Evolutionary conservation across 768 basidiomycete species (phyloP), one percentile per base, ranked within the genome.

Genomic region (Amanita inopinata): DNA sequence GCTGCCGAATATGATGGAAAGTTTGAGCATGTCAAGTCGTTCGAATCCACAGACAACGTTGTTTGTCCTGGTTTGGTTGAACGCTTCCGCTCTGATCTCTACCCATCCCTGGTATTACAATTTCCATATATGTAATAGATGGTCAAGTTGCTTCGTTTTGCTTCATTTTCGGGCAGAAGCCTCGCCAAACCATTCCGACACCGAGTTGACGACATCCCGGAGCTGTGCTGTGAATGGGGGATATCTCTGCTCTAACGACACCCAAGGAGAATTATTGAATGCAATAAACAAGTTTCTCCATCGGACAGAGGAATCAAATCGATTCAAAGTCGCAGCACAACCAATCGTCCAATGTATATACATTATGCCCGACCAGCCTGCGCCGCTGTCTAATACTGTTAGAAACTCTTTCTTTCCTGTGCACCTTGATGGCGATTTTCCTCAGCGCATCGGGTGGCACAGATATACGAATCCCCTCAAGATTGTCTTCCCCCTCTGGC

Each of bases 81-180:
- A n/a, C n/a, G n/a, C n/a, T n/a, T n/a, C n/a, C n/a, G n/a, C n/a
- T n/a, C n/a, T n/a, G n/a, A n/a, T n/a, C n/a, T n/a, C n/a, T n/a
- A n/a, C n/a, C 12, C 19, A 10, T 18, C 24, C 38, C 17, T 17
- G 38, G 38, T 11, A 40, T 18, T n/a, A 12, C 19, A 31, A 18
- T 40, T 40, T 18, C 39, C 39, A 40, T 18, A 40, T 40, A 9
- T 10, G 39, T 32, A 11, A 15, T 2, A 40, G 9, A 40, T 10
- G 15, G 14, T 15, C 19, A 3, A 30, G 25, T 7, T 33, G 27
- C 40, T 41, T 33, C 40, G 20, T 27, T n/a, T n/a, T n/a, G n/a
- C 27, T 28, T 28, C 27, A 28, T 28, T 28, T 22, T 30, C 43
- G 43, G 43, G 34, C 43, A 44, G 43, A 44, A 44, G 43, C 43